phyloP scores from a whole-genome alignment of 345 rosid genomes.

The Sisymbrium altissimum region DNA sequence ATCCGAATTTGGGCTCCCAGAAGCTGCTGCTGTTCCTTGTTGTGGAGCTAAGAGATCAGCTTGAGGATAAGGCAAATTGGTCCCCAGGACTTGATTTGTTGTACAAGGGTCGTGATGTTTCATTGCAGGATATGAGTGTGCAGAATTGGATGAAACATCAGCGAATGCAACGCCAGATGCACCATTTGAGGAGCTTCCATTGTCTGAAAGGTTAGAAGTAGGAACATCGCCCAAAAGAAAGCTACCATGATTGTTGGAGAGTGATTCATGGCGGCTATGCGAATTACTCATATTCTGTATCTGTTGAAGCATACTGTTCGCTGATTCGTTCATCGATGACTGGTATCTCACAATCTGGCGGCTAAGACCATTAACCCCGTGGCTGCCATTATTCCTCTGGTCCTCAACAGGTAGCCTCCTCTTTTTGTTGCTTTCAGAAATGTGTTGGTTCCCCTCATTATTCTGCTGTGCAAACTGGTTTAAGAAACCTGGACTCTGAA shows the following conservation, averaged over 20 bases:
- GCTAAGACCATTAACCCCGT: conserved; percentile 42
- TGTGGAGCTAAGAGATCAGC: conserved; percentile 35
- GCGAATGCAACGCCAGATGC: conserved; percentile 46
- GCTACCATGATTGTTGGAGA: conserved; percentile 26
- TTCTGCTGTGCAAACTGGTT: conserved; percentile 64
- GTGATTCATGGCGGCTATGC: conserved; percentile 41
- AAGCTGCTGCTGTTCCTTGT: conserved; percentile 15
- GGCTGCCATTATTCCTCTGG: conserved; percentile 39
- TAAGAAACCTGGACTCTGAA: conserved; percentile 74
- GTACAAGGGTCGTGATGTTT: conserved; percentile 9
- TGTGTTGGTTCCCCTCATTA: conserved; percentile 46
- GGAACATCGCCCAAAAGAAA: conserved; percentile 42
- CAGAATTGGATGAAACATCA: conserved; percentile 46
- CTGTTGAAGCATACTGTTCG: conserved; percentile 65
- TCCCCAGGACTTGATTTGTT: conserved; percentile 24
- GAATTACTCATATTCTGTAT: conserved; percentile 53
- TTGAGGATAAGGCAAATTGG: conserved; percentile 16
- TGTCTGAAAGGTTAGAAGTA: conserved; percentile 38
- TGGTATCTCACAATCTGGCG: conserved; percentile 76
- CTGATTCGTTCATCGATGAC: conserved; percentile 64
- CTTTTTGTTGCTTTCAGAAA: conserved; percentile 65
- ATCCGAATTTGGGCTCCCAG: conserved; percentile 38
- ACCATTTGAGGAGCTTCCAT: conserved; percentile 39
- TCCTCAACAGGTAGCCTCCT: conserved; percentile 70
- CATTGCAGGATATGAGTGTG: conserved; percentile 32